Evolutionary conservation across 208 protist genomes (phyloP), one percentile per base, ranked within the genome.

Genomic region (Crithidia sp.): DNA sequence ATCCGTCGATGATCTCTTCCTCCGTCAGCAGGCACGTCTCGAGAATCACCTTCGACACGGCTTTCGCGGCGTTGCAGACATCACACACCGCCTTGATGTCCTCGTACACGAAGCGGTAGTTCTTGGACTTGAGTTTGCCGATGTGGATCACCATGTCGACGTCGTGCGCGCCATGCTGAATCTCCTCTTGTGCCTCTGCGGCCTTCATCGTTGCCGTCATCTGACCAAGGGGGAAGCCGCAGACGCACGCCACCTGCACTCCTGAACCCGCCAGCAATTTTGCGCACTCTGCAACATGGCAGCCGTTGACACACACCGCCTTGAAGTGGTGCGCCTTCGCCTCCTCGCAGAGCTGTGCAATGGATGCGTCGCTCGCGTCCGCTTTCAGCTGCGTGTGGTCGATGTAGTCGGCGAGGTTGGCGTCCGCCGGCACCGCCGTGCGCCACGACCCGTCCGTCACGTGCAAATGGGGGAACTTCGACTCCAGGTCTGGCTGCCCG

Each of bases 131-230:
- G 19, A 98, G 49, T 10, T 71, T 76, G 43, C 96, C 97, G 17
- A 98, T 76, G 79, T 98, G 98, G 37, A 98, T 74, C 36, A 99
- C 97, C 93, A 98, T 97, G 79, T 99, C 97, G 36, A 99, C 85
- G 66, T 99, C 97, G 17, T 85, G 47, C 4, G 92, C 97, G n/a
- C 97, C 97, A 14, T 85, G 37, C 37, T 65, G 52, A 4, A 98
- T 79, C 37, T 75, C 79, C 44, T 90, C 78, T 39, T 53, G 54
- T 7, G 95, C 87, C 78, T 99, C 97, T 3, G 82, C 81, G 2
- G 76, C 90, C 78, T 99, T 99, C 60, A 89, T 82, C 9, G 73
- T 71, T 0, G 89, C 73, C 0, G 81, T 92, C 75, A 85, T 94
- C 60, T 95, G 84, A 8, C 97, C 97, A 12, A 98, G 86, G 0